Conservation (phyloP, 192 early-diverging fungal species). For the Lobulomyces angularis region DNA sequence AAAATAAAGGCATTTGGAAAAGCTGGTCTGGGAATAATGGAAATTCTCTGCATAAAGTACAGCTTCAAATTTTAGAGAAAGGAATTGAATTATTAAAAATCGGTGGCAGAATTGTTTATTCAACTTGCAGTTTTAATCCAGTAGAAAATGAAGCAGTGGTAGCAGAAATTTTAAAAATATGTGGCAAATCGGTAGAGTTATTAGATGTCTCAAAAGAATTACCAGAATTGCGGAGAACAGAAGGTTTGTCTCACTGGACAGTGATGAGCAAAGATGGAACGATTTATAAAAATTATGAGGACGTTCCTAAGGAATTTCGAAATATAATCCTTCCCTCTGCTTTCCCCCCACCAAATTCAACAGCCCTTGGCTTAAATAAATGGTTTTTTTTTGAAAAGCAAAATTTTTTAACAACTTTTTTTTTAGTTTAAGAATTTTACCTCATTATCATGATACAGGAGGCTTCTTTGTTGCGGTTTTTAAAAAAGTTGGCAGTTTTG, state of each 20-base stretch:
- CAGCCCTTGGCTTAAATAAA: constrained; percentile 21
- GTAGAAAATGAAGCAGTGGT: constrained; percentile 96
- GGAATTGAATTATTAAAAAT: constrained; percentile 77
- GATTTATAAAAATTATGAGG: constrained; percentile 16
- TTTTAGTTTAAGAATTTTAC: constrained; percentile 73
- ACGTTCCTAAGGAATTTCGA: constrained; percentile 7
- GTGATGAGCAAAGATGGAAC: constrained; percentile 61
- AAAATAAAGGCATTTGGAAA: constrained; percentile 86
- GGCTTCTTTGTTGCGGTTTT: constrained; percentile 98
- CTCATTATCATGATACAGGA: constrained; percentile 89
- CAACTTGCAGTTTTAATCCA: constrained; percentile 97
- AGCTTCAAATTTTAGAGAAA: constrained; percentile 78
- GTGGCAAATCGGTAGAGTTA: constrained; percentile 59
- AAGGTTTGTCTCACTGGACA: constrained; percentile 82
- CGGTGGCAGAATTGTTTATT: constrained; percentile 90
- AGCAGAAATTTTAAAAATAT: constrained; percentile 57
- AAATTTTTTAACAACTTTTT: not conserved
- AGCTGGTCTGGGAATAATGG: constrained; percentile 68
- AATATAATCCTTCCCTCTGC: constrained; percentile 12
- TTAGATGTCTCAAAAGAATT: constrained; percentile 78
- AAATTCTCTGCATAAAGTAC: constrained; percentile 68
- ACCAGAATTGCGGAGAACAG: constrained; percentile 62
- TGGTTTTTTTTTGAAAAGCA: constrained; percentile 14
- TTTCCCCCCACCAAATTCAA: constrained; percentile 26
- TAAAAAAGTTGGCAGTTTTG: constrained; percentile 69